These are phyloP conservation scores for Trichoderma atroviride DNA, from an alignment of 2,329 filamentous ascomycete genomes.

Conservation along the genomic window DNA sequence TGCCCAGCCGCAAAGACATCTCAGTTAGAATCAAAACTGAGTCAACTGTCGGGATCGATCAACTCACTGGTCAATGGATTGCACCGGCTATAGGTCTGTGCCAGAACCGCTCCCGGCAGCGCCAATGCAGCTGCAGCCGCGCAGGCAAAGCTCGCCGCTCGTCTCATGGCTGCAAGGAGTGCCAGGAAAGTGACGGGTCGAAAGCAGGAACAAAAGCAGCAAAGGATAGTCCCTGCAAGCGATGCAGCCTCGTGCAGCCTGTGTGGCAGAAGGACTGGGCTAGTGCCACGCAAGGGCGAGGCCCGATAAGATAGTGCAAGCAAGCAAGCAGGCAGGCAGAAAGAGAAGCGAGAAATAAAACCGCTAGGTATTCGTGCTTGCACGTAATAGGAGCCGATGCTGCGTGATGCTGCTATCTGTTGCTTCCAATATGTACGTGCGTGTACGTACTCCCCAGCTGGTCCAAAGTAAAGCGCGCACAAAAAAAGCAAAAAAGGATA, in stretches of 20 bases:
- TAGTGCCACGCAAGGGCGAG: conserved; percentile 20
- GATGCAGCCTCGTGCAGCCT: conserved; percentile 11
- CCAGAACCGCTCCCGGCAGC: conserved; percentile 35
- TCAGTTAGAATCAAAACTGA: background rate
- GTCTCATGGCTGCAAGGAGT: conserved; percentile 27
- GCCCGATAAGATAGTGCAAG: background rate
- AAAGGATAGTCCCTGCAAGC: conserved; percentile 5
- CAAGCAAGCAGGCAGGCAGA: background rate
- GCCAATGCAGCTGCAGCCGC: conserved; percentile 20
- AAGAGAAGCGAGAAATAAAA: background rate
- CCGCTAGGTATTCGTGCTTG: background rate
- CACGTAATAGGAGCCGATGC: background rate
- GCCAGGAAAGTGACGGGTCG: background rate
- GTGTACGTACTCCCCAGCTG: background rate
- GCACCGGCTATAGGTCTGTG: conserved; percentile 47
- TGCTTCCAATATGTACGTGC: background rate
- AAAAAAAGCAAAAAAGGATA: background rate
- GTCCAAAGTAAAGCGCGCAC: background rate
- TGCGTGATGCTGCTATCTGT: conserved; percentile 1
- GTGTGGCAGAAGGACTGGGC: background rate
- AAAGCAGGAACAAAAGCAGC: background rate
- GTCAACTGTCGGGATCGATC: background rate
- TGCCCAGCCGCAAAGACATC: conserved; percentile 30
- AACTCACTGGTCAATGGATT: conserved; percentile 44
- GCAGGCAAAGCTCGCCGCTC: conserved; percentile 11